Evolutionary conservation across 73 alveolate genomes (phyloP), one percentile per base, ranked within the genome.

Genomic region (Paramecium sonneborni): DNA sequence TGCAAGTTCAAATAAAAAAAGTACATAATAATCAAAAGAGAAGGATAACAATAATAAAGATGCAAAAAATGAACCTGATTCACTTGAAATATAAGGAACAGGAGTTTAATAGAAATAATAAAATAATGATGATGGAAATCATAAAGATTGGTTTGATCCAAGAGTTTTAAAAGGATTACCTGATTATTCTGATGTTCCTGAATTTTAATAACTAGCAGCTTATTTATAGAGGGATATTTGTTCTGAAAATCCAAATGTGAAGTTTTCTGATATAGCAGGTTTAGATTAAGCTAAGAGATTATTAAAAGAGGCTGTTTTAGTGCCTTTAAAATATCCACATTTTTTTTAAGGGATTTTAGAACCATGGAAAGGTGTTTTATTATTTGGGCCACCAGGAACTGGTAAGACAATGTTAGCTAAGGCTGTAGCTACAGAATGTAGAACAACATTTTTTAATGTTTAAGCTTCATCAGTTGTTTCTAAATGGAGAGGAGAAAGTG

Each of bases 311-410:
- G 43, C 43, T 35, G 43, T 4, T 35, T 92, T 99, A 99, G 96
- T 98, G 97, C 99, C 99, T 14, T 68, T 98, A 88, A 98, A 97
- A 86, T 98, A 98, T 92, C 99, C 99, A 9, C 98, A 96, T 58
- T 94, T 98, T 90, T 98, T 98, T 88, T 94, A 99, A 56, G 99
- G 99, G 15, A 74, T 98, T 35, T 88, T 97, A 35, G 99, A 97
- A 52, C 99, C 99, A 32, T 98, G 99, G 99, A 97, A 97, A 88
- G 99, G 99, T 9, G 97, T 98, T 10, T 93, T 98, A 46, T 95
- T 98, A 57, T 98, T 35, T 98, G 99, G 99, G 9, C 99, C 99
- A 12, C 99, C 99, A 1, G 99, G 99, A 3, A 98, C 99, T 52
- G 99, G 99, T 43, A 98, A 98, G 95, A 98, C 99, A 1, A 94